phyloP scores from a whole-genome alignment of 352 stramenopile species.

The Globisporangium paroecandrum region DNA sequence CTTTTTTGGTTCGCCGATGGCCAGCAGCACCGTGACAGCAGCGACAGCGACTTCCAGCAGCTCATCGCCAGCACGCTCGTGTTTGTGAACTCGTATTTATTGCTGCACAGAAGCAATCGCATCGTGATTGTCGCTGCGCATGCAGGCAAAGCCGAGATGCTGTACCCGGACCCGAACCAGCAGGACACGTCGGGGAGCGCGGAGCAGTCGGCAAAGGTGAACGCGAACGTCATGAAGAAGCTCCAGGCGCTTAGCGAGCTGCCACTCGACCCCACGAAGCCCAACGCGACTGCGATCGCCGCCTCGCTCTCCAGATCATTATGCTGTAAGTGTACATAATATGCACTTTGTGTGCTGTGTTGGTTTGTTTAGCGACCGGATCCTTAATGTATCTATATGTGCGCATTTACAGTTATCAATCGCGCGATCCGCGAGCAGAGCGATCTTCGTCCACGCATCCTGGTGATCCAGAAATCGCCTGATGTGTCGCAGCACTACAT shows the following conservation, averaged over 20 bases:
- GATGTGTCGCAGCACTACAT: slow-evolving; percentile 89
- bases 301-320: slow-evolving; percentile 73
- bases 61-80: slow-evolving; percentile 75
- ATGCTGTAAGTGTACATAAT: slow-evolving; percentile 57
- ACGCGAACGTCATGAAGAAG: slow-evolving; percentile 65
- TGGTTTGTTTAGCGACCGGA: neutral
- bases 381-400: slow-evolving; percentile 6
- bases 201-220: slow-evolving; percentile 73
- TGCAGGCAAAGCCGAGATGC: slow-evolving; percentile 61
- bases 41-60: slow-evolving; percentile 44
- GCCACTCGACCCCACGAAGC: slow-evolving; percentile 45
- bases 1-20: slow-evolving; percentile 57
- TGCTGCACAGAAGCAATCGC: slow-evolving; percentile 82
- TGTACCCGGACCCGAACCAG: slow-evolving; percentile 73
- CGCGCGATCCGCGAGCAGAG: slow-evolving; percentile 74
- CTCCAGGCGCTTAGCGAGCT: slow-evolving; percentile 52
- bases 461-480: slow-evolving; percentile 79
- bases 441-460: slow-evolving; percentile 73
- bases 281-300: slow-evolving; percentile 67
- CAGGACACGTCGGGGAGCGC: slow-evolving; percentile 57
- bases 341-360: neutral
- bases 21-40: slow-evolving; percentile 22
- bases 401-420: slow-evolving; percentile 68
- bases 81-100: slow-evolving; percentile 85
- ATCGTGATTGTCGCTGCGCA: slow-evolving; percentile 83